Evolutionary conservation across 495 filamentous ascomycete genomes (phyloP).

Genomic region (Articulospora tetracladia): DNA sequence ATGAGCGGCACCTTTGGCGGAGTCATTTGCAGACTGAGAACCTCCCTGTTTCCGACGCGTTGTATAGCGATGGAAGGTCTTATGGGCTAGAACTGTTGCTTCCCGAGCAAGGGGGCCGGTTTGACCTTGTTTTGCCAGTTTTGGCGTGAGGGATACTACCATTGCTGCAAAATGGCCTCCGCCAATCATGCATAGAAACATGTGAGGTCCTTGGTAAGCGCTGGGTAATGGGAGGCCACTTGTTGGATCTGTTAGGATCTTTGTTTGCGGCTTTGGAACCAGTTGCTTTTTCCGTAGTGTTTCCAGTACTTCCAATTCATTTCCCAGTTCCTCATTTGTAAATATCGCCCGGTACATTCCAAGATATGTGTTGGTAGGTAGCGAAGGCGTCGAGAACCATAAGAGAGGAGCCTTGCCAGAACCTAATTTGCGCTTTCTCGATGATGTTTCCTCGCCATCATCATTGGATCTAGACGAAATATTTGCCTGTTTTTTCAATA

Average conservation of each 20-base stretch:
- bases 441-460: slow-evolving; percentile 34
- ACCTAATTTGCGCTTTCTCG: slow-evolving; percentile 40
- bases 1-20: slow-evolving; percentile 85
- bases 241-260: slow-evolving; percentile 25
- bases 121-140: slow-evolving; percentile 62
- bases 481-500: slow-evolving; percentile 81
- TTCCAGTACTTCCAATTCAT: slow-evolving; percentile 59
- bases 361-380: slow-evolving; percentile 75
- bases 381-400: slow-evolving; percentile 75
- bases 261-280: slow-evolving; percentile 53
- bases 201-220: slow-evolving; percentile 63
- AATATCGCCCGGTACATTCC: slow-evolving; percentile 87
- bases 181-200: slow-evolving; percentile 97
- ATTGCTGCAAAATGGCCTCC: slow-evolving; percentile 97
- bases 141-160: slow-evolving; percentile 84
- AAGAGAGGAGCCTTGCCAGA: slow-evolving; percentile 70
- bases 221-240: slow-evolving; percentile 46
- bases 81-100: slow-evolving; percentile 84
- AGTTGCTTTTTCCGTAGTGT: slow-evolving; percentile 72
- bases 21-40: slow-evolving; percentile 87
- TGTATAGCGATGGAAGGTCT: slow-evolving; percentile 97
- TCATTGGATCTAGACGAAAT: slow-evolving; percentile 53
- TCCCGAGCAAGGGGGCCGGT: slow-evolving; percentile 70
- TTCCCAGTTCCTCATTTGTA: slow-evolving; percentile 60
- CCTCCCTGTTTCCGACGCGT: slow-evolving; percentile 95